Evolutionary conservation across 1,139 yeast genomes (phyloP), one percentile per base, ranked within the genome.

Genomic region (Taphrina communis): DNA sequence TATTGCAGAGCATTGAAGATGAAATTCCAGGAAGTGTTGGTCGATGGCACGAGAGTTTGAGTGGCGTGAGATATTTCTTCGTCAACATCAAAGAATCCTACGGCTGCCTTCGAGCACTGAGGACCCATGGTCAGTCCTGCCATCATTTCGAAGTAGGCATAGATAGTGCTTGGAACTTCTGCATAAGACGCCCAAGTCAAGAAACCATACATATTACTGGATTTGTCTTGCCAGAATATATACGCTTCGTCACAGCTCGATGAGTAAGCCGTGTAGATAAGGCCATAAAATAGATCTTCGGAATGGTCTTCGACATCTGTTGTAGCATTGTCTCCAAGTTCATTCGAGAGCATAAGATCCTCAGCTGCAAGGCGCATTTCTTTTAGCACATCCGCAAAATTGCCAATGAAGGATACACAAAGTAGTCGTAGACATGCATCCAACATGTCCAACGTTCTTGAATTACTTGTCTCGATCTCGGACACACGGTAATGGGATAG

Each of bases 141-240:
- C 68, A 94, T 80, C 82, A 94, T 83, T 70, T 90, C 82, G 72
- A 94, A 87, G 74, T 88, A 92, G 0, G 97, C 85, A 0, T 98
- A 88, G 63, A 91, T 85, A 80, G 93, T 91, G 68, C 92, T 81
- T 6, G 95, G 88, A 14, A 94, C 90, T 72, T 89, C 91, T 74
- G 93, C 89, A 70, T 87, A 86, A 4, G 95, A 83, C 0, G 96
- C 96, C 98, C 98, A 93, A 58, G 85, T 85, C 65, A 93, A 81
- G 74, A 94, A 93, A 0, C 97, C 97, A 74, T 86, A 83, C 1
- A 86, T 78, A 62, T 84, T 81, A 3, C 88, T 83, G 65, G 84
- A 87, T 21, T 87, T 84, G 70, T 89, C 90, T 1, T 81, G 79
- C 97, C 97, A 92, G 73, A 90, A 89, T n/a, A 80, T 78, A 0